These are phyloP conservation scores for Diversispora epigaea DNA, from an alignment of 192 early-diverging fungal genomes.

Conservation along the genomic window DNA sequence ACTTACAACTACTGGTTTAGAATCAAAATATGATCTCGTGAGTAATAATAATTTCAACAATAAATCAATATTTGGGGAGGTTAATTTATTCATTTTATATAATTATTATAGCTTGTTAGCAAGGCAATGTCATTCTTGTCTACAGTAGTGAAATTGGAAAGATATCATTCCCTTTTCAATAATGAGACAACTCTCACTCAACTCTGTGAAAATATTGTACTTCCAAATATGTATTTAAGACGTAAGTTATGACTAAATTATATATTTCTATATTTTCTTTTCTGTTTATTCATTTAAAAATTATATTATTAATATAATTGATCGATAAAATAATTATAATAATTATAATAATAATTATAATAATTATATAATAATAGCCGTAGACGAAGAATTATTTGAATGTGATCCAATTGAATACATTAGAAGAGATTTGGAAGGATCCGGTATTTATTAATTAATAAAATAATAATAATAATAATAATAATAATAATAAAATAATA, in stretches of 20 bases:
- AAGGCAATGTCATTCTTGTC: slow-evolving; percentile 89
- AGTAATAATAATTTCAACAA: slow-evolving; percentile 5
- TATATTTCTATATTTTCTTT: too few species aligned
- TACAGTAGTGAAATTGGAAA: slow-evolving; percentile 75
- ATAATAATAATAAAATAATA: not conserved
- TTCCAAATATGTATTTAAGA: slow-evolving; percentile 90
- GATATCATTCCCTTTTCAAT: slow-evolving; percentile 75
- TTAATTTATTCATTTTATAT: not conserved
- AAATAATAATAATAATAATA: not conserved
- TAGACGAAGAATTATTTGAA: slow-evolving; percentile 94
- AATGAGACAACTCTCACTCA: slow-evolving; percentile 65
- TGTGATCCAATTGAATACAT: slow-evolving; percentile 97
- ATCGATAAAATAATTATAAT: too few species aligned
- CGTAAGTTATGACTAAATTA: slow-evolving; percentile 36
- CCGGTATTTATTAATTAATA: slow-evolving; percentile 45
- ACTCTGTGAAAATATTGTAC: slow-evolving; percentile 87
- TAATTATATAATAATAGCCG: slow-evolving; percentile 37
- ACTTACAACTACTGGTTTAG: slow-evolving; percentile 68
- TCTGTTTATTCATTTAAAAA: too few species aligned
- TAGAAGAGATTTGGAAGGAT: slow-evolving; percentile 88
- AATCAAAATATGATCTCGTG: slow-evolving; percentile 81
- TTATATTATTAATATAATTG: too few species aligned
- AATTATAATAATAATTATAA: not conserved
- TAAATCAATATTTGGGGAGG: too few species aligned
- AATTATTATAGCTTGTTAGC: slow-evolving; percentile 67